Evolutionary conservation across 257 asterid species (phyloP), one percentile per base, ranked within the genome.

Genomic region (Salvia hispanica): DNA sequence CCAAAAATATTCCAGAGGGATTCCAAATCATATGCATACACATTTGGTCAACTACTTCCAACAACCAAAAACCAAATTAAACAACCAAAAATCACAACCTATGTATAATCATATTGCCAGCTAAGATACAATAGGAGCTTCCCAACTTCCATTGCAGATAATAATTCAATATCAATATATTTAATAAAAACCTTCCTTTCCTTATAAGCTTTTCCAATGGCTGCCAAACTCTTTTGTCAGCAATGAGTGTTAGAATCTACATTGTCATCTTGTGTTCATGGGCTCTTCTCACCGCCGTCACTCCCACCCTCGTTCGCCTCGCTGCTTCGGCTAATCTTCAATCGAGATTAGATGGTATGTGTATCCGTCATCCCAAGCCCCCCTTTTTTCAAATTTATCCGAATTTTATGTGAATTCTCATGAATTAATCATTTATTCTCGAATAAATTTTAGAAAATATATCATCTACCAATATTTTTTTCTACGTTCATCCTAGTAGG

Each of bases 191-290:
- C 21, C 62, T 7, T 44, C 9, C n/a, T 53, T 5, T 2, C 18
- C 48, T 21, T 25, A 25, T 8, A 5, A 59, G 34, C 57, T 33
- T 50, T 37, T 76, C 58, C 64, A 55, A 51, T 64, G 81, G 72
- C 52, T 64, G 63, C 73, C 67, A 58, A 73, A 68, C 55, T 53
- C 10, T 39, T 52, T 62, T 59, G 51, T 58, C 51, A 72, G 72
- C 79, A 83, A 91, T 86, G 97, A 86, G 82, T 70, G 90, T 71
- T 59, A 87, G 96, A 85, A 80, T 57, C 6, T 67, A 89, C 45
- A 76, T 84, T 18, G 73, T 91, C 71, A 83, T 91, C 50, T 72
- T 91, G 62, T 70, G 80, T 72, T 79, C 79, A 77, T 91, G 98
- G 98, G 98, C 86, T 61, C 67, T 82, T 14, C 95, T 89, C 71